Base-by-base conservation (phyloP, 768 basidiomycete genomes). In the Lepiota venenata region DNA sequence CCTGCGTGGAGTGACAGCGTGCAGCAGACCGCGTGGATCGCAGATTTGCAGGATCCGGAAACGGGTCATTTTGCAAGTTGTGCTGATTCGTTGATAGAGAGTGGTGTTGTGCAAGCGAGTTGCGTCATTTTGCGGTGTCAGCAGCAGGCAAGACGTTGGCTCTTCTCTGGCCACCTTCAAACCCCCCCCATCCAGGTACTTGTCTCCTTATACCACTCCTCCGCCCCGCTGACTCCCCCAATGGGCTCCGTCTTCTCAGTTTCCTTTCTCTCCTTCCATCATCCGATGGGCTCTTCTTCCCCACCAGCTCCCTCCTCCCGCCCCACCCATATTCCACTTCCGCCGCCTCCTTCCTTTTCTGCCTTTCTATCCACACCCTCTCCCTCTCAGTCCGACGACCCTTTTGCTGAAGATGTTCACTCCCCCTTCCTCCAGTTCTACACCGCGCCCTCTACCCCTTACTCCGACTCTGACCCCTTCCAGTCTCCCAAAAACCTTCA, bases 391-490 rank as follows among this genome's bases (percentile, higher is more conserved):
- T 21, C 16, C 52, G 68, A 68, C 52, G 42, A 40, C 7, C 70
- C 67, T 50, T 56, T 69, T 53, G 60, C 62, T 55, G 64, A 60
- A 52, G 68, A 63, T 41, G 65, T 42, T 21, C 38, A 41, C 25
- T 63, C 74, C 32, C 66, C 74, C 1, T 68, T 56, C 56, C 66
- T 61, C 63, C 71, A 55, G 35, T 80, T 80, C 57, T 72, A 71
- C 60, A 78, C 79, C 4, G 78, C 80, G 2, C 81, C 77, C 21
- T 74, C 74, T 5, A 74, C 77, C 35, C 78, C 76, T 27, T 63
- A 74, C 56, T 63, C 69, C 50, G 67, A 69, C n/a, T 2, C 44
- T 7, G 37, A 39, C 49, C 59, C 62, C 42, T 56, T 69, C 59
- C 57, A 59, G 2, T 64, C 57, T 50, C 64, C 60, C 10, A 3